Evolutionary conservation across 306 rosid genomes (phyloP).

Genomic region (Castanospermum australe): DNA sequence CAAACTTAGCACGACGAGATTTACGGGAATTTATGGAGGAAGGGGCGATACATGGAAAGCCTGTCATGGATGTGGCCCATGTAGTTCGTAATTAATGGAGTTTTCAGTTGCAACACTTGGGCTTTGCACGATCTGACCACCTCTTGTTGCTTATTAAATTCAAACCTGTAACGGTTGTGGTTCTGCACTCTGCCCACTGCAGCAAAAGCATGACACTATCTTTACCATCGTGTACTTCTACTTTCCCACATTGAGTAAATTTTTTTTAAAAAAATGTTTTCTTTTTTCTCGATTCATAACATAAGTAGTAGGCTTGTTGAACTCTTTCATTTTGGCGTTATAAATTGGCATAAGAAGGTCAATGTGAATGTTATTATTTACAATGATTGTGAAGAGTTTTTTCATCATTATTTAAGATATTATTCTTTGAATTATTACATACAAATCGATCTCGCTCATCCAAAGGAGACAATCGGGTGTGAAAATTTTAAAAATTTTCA

Average conservation of each 20-base stretch:
- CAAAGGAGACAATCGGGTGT: too few species aligned
- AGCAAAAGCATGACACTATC: neutral
- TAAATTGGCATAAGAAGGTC: too few species aligned
- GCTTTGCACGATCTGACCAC: slow-evolving; percentile 13
- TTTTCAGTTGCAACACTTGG: neutral
- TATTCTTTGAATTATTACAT: too few species aligned
- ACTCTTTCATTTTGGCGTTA: too few species aligned
- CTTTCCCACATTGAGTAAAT: neutral
- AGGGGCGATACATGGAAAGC: slow-evolving; percentile 6
- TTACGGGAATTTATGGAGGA: neutral
- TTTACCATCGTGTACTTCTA: neutral
- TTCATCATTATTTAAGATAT: too few species aligned
- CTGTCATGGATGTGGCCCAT: slow-evolving; percentile 10
- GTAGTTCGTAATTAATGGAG: neutral
- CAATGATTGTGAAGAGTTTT: too few species aligned
- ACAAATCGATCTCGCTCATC: too few species aligned
- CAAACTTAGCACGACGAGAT: neutral
- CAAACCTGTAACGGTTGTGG: slow-evolving; percentile 3
- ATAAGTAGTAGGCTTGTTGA: too few species aligned
- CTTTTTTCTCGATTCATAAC: too few species aligned
- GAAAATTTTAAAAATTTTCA: too few species aligned
- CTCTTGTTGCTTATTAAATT: neutral
- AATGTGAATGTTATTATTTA: too few species aligned
- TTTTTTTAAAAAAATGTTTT: neutral
- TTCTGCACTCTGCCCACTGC: neutral